A percentile compares a stretch with the other conserved stretches of the same genome.
Evolutionary conservation across 2,329 filamentous ascomycete genomes (phyloP).

Genomic region (Claviceps humidiphila): DNA sequence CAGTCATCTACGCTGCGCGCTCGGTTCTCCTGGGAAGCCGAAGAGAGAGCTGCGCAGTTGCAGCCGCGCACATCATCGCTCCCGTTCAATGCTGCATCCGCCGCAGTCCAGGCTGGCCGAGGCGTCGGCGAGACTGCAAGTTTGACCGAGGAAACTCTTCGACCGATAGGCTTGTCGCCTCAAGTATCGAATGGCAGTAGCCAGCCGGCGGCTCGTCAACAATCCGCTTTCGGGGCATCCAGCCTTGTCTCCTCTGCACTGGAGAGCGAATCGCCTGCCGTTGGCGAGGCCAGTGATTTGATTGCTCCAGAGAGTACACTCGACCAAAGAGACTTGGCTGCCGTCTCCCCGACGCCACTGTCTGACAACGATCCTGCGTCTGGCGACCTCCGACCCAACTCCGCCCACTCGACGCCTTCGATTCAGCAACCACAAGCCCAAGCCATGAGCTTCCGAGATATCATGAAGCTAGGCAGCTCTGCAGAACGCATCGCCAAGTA

Average conservation of each 20-base stretch:
- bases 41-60: constrained; percentile 17
- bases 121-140: background rate
- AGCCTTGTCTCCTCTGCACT: constrained; percentile 30
- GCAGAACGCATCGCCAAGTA: constrained; percentile 62
- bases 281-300: constrained; percentile 15
- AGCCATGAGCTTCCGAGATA: constrained; percentile 58
- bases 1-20: constrained; percentile 11
- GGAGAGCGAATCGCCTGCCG: constrained; percentile 15
- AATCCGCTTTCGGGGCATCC: constrained; percentile 23
- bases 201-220: background rate
- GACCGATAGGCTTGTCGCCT: background rate
- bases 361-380: constrained; percentile 26
- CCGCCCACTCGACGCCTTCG: constrained; percentile 6
- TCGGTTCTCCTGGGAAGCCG: constrained; percentile 27
- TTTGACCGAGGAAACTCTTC: background rate
- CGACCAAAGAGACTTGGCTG: constrained; percentile 20
- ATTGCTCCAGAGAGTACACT: constrained; percentile 31
- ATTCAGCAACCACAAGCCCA: constrained; percentile 9
- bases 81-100: background rate
- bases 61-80: background rate
- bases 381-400: background rate
- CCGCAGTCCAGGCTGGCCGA: background rate
- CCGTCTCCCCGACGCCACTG: constrained; percentile 22
- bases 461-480: constrained; percentile 53
- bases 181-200: background rate